These are phyloP conservation scores for Tulasnella calospora DNA, from an alignment of 768 basidiomycete genomes.

Conservation along the genomic window DNA sequence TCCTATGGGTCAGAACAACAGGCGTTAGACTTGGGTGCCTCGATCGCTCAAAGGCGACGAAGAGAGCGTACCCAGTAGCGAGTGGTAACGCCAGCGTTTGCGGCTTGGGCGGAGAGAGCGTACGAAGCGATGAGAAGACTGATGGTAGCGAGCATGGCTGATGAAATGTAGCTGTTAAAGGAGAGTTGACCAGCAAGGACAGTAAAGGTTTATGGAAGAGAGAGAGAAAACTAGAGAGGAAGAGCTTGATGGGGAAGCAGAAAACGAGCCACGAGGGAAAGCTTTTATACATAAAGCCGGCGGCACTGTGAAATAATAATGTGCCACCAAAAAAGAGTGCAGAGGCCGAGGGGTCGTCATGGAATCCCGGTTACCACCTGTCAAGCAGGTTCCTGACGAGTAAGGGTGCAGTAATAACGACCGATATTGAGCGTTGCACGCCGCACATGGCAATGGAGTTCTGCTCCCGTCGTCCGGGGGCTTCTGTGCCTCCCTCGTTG, in stretches of 20 bases:
- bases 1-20: too few species aligned
- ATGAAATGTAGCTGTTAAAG: conserved; percentile 6
- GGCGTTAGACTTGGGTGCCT: too few species aligned
- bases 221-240: background rate
- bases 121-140: background rate
- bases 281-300: background rate
- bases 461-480: background rate
- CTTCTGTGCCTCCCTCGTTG: background rate
- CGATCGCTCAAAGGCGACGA: background rate
- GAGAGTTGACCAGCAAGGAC: conserved; percentile 1
- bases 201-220: background rate
- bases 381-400: background rate
- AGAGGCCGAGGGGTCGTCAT: conserved; percentile 1
- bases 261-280: background rate
- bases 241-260: background rate
- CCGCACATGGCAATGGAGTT: background rate
- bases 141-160: background rate
- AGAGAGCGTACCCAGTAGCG: conserved; percentile 28
- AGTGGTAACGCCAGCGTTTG: conserved; percentile 25
- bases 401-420: conserved; percentile 4
- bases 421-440: background rate
- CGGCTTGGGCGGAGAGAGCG: conserved; percentile 12
- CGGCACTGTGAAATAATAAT: background rate
- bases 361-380: background rate
- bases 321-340: conserved; percentile 1